Conservation (phyloP, 2,329 filamentous ascomycete genomes). For the Beauveria asiatica region DNA sequence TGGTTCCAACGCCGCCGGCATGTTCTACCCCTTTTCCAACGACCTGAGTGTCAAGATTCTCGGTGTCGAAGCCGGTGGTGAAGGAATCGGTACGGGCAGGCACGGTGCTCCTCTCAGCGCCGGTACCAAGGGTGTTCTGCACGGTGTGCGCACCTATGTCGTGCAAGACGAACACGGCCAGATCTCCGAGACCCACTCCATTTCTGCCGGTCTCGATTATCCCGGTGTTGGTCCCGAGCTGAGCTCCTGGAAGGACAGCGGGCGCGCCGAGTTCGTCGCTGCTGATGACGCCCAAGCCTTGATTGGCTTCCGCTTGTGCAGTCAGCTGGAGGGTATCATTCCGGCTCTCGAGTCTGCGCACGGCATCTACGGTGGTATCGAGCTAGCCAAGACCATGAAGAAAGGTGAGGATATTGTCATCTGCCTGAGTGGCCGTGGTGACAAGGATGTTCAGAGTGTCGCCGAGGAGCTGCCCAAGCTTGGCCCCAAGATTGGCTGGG, state of each 20-base stretch:
- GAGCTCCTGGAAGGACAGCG: slow-evolving; percentile 82
- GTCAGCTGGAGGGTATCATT: slow-evolving; percentile 90
- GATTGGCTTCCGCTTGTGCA: slow-evolving; percentile 73
- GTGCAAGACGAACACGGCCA: slow-evolving; percentile 89
- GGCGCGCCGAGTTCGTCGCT: slow-evolving; percentile 78
- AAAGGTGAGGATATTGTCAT: slow-evolving; percentile 88
- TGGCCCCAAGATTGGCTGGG: slow-evolving; percentile 79
- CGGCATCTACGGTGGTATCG: slow-evolving; percentile 79
- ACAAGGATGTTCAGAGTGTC: slow-evolving; percentile 98
- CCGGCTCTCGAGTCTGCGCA: slow-evolving; percentile 91
- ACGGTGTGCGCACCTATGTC: slow-evolving; percentile 93
- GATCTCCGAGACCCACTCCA: slow-evolving; percentile 89
- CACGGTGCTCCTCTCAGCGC: slow-evolving; percentile 84
- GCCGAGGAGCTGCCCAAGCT: slow-evolving; percentile 86
- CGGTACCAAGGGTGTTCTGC: slow-evolving; percentile 84
- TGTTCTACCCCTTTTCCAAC: slow-evolving; percentile 94
- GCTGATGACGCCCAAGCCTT: slow-evolving; percentile 91
- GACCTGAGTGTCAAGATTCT: slow-evolving; percentile 80
- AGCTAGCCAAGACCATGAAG: slow-evolving; percentile 86
- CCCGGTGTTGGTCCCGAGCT: slow-evolving; percentile 94
- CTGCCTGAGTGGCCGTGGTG: slow-evolving; percentile 84
- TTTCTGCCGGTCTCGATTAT: slow-evolving; percentile 94
- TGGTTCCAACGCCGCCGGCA: slow-evolving; percentile 89
- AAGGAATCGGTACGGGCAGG: slow-evolving; percentile 75
- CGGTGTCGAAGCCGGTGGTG: slow-evolving; percentile 91